Evolutionary conservation across 2,329 filamentous ascomycete genomes (phyloP).

Genomic region (Pseudogymnoascus sp.): DNA sequence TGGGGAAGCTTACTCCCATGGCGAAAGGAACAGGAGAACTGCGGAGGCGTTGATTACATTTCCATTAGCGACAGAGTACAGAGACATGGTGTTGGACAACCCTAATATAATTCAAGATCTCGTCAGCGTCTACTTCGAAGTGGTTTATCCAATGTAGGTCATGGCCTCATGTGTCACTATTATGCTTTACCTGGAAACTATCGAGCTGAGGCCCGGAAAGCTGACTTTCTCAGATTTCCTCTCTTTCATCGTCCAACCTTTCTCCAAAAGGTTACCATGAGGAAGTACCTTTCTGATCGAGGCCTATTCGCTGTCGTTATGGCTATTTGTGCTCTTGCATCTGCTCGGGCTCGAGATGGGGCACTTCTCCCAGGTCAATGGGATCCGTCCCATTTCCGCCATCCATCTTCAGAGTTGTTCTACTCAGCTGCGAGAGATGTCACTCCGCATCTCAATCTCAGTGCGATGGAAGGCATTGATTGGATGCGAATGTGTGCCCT

Average conservation of each 20-base stretch:
- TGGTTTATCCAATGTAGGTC: slow-evolving; percentile 43
- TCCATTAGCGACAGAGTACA: slow-evolving; percentile 8
- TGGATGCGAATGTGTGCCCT: slow-evolving; percentile 41
- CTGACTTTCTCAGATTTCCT: slow-evolving; percentile 33
- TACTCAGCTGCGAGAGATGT: slow-evolving; percentile 37
- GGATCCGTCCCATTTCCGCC: slow-evolving; percentile 26
- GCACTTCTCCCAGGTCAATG: slow-evolving; percentile 35
- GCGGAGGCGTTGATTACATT: neutral
- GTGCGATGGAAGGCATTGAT: slow-evolving; percentile 30
- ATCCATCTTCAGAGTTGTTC: slow-evolving; percentile 36
- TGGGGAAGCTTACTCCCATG: neutral
- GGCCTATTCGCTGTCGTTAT: slow-evolving; percentile 43
- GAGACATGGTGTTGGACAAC: slow-evolving; percentile 21
- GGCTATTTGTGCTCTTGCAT: slow-evolving; percentile 44
- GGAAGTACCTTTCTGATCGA: slow-evolving; percentile 35
- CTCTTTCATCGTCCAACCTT: slow-evolving; percentile 44
- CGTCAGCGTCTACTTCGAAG: slow-evolving; percentile 44
- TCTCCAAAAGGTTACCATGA: slow-evolving; percentile 32
- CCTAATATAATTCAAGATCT: slow-evolving; percentile 35
- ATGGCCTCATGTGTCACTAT: neutral
- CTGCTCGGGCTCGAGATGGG: slow-evolving; percentile 43
- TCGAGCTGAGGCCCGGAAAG: neutral
- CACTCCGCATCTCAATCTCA: slow-evolving; percentile 31
- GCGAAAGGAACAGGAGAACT: neutral
- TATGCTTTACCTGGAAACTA: slow-evolving; percentile 6